phyloP scores from a whole-genome alignment of 495 filamentous ascomycete species.

The Recurvomyces mirabilis region DNA sequence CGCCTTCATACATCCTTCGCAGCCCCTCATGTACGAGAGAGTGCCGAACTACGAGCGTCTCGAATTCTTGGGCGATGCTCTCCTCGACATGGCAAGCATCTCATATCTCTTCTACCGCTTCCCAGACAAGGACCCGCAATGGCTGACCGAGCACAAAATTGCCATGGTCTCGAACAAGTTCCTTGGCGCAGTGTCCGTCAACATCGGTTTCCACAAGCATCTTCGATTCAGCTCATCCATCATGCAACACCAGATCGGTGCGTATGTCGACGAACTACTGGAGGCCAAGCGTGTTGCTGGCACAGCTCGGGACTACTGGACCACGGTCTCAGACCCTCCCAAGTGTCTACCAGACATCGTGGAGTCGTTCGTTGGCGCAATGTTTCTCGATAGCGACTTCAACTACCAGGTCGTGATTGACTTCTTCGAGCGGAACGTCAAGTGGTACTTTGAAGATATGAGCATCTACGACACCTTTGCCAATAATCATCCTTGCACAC shows the following conservation, averaged over 20 bases:
- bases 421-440: conserved; percentile 66
- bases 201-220: conserved; percentile 64
- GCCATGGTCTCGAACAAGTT: conserved; percentile 98
- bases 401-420: conserved; percentile 54
- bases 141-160: conserved; percentile 97
- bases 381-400: conserved; percentile 86
- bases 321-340: conserved; percentile 54
- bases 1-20: conserved; percentile 83
- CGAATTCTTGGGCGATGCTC: conserved; percentile 84
- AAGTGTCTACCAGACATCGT: conserved; percentile 82
- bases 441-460: conserved; percentile 80
- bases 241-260: conserved; percentile 51
- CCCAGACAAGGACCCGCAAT: conserved; percentile 78
- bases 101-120: conserved; percentile 66
- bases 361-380: conserved; percentile 79
- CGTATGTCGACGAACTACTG: conserved; percentile 59
- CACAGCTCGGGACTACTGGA: conserved; percentile 72
- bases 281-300: conserved; percentile 40
- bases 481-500: conserved; percentile 69
- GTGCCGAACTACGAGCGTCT: conserved; percentile 86
- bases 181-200: conserved; percentile 67
- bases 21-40: conserved; percentile 55
- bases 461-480: conserved; percentile 77
- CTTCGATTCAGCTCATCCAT: conserved; percentile 49
- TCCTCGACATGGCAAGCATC: conserved; percentile 81